Conservation (phyloP, 495 filamentous ascomycete genomes). For the Annulohypoxylon bovei region DNA sequence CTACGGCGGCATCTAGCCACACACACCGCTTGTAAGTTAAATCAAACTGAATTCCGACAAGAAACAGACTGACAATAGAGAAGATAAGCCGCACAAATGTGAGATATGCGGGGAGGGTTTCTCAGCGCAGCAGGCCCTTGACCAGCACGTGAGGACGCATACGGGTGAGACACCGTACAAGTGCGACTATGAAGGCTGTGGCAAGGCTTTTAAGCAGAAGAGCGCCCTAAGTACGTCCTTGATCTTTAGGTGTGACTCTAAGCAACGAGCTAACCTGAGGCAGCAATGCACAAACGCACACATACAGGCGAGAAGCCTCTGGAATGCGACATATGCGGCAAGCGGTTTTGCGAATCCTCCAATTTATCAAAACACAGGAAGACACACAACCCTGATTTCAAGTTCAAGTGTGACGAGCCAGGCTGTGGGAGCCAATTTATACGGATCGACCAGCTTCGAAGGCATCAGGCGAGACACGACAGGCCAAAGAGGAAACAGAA, state of each 20-base stretch:
- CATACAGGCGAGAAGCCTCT: slow-evolving; percentile 65
- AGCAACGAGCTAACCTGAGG: slow-evolving; percentile 25
- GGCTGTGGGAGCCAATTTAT: slow-evolving; percentile 65
- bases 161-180: slow-evolving; percentile 68
- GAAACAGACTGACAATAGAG: slow-evolving; percentile 13
- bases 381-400: slow-evolving; percentile 61
- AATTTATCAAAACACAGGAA: slow-evolving; percentile 65
- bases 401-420: slow-evolving; percentile 55
- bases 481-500: slow-evolving; percentile 34
- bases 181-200: slow-evolving; percentile 60
- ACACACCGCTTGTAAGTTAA: slow-evolving; percentile 67
- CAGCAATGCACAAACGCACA: slow-evolving; percentile 67
- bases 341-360: slow-evolving; percentile 64
- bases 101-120: slow-evolving; percentile 63
- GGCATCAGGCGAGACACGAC: slow-evolving; percentile 54
- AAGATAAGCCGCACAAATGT: slow-evolving; percentile 69
- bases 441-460: slow-evolving; percentile 64
- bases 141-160: slow-evolving; percentile 69
- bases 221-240: slow-evolving; percentile 60
- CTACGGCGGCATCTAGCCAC: slow-evolving; percentile 70
- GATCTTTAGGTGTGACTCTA: not conserved
- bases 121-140: slow-evolving; percentile 67
- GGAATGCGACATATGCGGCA: slow-evolving; percentile 58
- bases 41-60: not conserved
- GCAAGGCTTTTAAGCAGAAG: slow-evolving; percentile 65